These are phyloP conservation scores for Mycena metata DNA, from an alignment of 768 basidiomycete genomes.

Conservation along the genomic window DNA sequence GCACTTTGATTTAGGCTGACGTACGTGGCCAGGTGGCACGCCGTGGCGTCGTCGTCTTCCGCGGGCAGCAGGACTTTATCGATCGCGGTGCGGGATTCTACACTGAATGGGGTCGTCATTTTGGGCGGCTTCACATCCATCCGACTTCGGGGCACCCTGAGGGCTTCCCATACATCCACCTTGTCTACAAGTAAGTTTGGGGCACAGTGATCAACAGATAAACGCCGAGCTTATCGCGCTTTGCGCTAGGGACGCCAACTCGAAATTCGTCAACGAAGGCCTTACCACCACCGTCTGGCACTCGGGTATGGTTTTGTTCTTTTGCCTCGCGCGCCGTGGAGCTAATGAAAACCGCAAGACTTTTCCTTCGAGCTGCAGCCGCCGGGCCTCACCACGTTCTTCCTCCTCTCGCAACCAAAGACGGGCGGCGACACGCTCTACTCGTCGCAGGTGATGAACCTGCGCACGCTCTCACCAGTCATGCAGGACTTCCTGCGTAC, in stretches of 20 bases:
- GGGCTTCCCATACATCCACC: conserved; percentile 80
- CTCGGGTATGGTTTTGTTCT: conserved; percentile 48
- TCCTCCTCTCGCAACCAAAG: conserved; percentile 76
- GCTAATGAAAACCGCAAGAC: conserved; percentile 50
- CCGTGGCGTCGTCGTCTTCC: conserved; percentile 80
- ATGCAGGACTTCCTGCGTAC: conserved; percentile 86
- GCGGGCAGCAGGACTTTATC: conserved; percentile 83
- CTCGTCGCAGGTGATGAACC: conserved; percentile 74
- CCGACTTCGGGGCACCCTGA: conserved; percentile 86
- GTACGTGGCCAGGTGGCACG: conserved; percentile 66
- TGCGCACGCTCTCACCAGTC: conserved; percentile 79
- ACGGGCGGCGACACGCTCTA: conserved; percentile 82
- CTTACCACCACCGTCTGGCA: conserved; percentile 78
- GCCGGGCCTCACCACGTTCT: conserved; percentile 87
- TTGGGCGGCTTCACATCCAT: conserved; percentile 74
- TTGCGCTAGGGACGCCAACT: conserved; percentile 68
- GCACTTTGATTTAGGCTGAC: background rate
- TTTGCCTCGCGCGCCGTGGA: background rate
- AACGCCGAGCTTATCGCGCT: conserved; percentile 1
- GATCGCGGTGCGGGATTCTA: conserved; percentile 76
- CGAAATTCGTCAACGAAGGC: conserved; percentile 77
- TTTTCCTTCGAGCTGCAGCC: conserved; percentile 92
- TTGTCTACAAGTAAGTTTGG: conserved; percentile 74
- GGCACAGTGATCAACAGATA: conserved; percentile 1
- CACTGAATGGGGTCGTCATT: conserved; percentile 36